These are phyloP conservation scores for Chrysochromulina parva DNA, from an alignment of 78 protist genomes.

Conservation along the genomic window DNA sequence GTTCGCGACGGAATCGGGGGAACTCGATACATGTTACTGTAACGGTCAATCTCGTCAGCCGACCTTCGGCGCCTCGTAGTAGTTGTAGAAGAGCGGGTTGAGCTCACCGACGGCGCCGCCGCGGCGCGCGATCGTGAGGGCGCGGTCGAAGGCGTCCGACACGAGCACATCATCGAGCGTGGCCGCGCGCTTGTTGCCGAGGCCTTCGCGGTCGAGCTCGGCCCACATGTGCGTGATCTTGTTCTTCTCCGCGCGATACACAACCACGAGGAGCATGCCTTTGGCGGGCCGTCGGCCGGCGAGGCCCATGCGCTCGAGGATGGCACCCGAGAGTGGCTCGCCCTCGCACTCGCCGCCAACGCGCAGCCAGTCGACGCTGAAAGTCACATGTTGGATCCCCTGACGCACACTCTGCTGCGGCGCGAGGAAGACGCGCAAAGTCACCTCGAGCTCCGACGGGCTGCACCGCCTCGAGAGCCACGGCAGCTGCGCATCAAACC, in stretches of 20 bases:
- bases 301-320: neutral
- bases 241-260: neutral
- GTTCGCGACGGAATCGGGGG: no score
- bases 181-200: neutral
- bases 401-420: neutral
- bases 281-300: neutral
- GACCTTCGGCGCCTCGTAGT: neutral
- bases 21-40: no score
- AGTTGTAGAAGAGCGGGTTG: neutral
- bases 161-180: neutral
- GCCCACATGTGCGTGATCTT: neutral
- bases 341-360: neutral
- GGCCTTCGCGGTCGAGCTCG: slow-evolving; percentile 13
- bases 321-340: neutral
- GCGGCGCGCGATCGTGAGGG: neutral
- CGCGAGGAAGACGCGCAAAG: neutral
- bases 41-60: neutral
- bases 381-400: neutral
- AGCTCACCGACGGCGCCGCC: neutral
- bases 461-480: no score
- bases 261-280: neutral
- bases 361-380: neutral
- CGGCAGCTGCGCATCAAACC: neutral
- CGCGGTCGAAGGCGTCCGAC: neutral
- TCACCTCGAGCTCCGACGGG: neutral